Conservation (phyloP, 164 flowering plant species). For the Brasenia schreberi region DNA sequence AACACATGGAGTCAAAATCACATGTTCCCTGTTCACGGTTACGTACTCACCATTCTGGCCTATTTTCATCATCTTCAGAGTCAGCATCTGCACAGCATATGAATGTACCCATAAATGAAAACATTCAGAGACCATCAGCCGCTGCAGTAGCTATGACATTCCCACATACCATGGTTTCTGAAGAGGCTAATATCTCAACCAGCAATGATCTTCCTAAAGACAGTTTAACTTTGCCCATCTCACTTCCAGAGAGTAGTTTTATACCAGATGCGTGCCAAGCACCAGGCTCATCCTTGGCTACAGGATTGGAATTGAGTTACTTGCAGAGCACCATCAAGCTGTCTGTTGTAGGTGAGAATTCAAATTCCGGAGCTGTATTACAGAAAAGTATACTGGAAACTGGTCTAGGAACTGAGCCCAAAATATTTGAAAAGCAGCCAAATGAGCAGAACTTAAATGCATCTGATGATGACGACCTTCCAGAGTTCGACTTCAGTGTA, state of each 20-base stretch:
- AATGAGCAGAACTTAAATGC: neutral
- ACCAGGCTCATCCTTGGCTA: neutral
- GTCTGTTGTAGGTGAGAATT: neutral
- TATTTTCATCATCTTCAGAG: slow-evolving; percentile 2
- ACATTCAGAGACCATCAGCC: neutral
- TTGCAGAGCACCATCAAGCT: neutral
- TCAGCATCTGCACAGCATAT: slow-evolving; percentile 1
- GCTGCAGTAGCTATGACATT: neutral
- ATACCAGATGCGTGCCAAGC: neutral
- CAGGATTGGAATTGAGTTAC: slow-evolving; percentile 4
- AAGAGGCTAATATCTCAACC: no score
- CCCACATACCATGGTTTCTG: neutral
- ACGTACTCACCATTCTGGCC: neutral
- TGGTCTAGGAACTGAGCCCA: slow-evolving; percentile 4
- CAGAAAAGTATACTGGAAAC: slow-evolving; percentile 2
- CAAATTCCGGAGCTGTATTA: slow-evolving; percentile 1
- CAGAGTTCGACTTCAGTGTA: slow-evolving; percentile 35
- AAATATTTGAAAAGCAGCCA: neutral
- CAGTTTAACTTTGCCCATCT: slow-evolving; percentile 1
- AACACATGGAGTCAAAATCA: neutral
- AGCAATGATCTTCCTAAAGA: slow-evolving; percentile 3
- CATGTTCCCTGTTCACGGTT: neutral
- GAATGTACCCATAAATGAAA: neutral
- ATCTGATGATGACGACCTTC: slow-evolving; percentile 42
- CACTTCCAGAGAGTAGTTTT: neutral